A percentile compares a stretch with the other conserved stretches of the same genome.
Evolutionary conservation across 352 stramenopile species (phyloP).

Genomic region (Phytopythium boreale): DNA sequence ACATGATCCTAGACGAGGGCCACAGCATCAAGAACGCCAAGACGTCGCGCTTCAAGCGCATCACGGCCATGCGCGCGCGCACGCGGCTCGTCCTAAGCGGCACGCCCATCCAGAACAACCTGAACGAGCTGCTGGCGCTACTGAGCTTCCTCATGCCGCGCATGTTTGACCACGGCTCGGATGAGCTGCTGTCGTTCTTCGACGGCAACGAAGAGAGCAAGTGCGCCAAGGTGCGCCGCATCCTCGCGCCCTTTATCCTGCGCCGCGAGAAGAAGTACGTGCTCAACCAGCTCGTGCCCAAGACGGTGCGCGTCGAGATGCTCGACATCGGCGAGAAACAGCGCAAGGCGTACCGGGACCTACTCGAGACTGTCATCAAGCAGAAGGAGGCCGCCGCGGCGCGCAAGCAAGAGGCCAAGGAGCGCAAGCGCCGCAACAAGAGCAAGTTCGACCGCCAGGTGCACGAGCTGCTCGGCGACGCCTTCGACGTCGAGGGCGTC

Average conservation of each 20-base stretch:
- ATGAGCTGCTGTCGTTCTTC: conserved; percentile 81
- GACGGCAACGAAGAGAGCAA: conserved; percentile 78
- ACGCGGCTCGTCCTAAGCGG: conserved; percentile 82
- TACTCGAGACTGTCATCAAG: conserved; percentile 65
- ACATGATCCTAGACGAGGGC: conserved; percentile 93
- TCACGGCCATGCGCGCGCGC: conserved; percentile 66
- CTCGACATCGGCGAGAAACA: conserved; percentile 77
- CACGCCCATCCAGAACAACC: conserved; percentile 90
- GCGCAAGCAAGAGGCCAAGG: conserved; percentile 45
- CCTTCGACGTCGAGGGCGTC: conserved; percentile 1
- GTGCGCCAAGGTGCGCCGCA: conserved; percentile 83
- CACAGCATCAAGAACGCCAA: conserved; percentile 93
- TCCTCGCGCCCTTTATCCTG: conserved; percentile 98
- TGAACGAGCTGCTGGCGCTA: conserved; percentile 86
- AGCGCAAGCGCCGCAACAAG: conserved; percentile 53
- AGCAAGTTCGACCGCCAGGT: conserved; percentile 45
- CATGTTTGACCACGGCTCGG: conserved; percentile 85
- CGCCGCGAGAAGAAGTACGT: conserved; percentile 96
- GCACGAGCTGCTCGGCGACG: conserved; percentile 38
- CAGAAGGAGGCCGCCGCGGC: conserved; percentile 50
- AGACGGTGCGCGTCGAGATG: conserved; percentile 83
- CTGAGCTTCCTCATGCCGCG: conserved; percentile 91
- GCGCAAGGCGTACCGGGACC: conserved; percentile 83
- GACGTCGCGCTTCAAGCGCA: conserved; percentile 86
- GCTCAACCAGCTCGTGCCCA: conserved; percentile 87